A percentile compares a stretch with the other conserved stretches of the same genome.
phyloP scores from a whole-genome alignment of 148 eudicot genomes.

The Euryodendron excelsum region DNA sequence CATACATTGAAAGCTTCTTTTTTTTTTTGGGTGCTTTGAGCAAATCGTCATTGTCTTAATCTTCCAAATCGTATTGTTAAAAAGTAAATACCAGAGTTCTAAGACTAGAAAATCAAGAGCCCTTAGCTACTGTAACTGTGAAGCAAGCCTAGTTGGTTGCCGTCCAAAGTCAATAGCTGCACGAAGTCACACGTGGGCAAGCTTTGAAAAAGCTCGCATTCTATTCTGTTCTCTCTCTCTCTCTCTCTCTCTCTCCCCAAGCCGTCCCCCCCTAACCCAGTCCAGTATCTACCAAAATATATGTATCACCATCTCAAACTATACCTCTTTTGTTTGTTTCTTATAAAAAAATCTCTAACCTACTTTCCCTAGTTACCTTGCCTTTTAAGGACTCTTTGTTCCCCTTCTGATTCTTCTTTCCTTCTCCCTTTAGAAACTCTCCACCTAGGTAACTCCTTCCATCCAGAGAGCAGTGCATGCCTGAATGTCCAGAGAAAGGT shows the following conservation, averaged over 20 bases:
- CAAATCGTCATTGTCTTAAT: too few relatives aligned
- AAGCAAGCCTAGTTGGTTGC: constrained; percentile 22
- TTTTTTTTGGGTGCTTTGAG: too few relatives aligned
- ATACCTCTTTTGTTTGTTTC: constrained; percentile 10
- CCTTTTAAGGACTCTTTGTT: constrained; percentile 33
- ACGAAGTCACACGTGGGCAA: constrained; percentile 32
- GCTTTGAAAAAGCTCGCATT: constrained; percentile 21
- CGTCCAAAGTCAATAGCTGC: constrained; percentile 22
- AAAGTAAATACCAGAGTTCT: too few relatives aligned
- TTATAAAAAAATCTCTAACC: background rate
- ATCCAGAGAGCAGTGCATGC: background rate
- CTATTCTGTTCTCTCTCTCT: background rate
- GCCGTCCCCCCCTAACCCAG: background rate
- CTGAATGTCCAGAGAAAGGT: constrained; percentile 66
- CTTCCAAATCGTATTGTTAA: too few relatives aligned
- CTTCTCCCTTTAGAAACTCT: background rate
- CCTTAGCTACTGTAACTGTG: constrained; percentile 6
- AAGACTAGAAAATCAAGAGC: too few relatives aligned
- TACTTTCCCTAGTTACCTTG: constrained; percentile 10
- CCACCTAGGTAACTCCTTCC: background rate
- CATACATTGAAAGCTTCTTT: too few relatives aligned
- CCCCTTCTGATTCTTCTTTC: background rate
- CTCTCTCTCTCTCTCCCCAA: background rate
- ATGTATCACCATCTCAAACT: constrained; percentile 8
- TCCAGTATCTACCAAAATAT: background rate